Evolutionary conservation across 2,329 filamentous ascomycete species (phyloP), one percentile per base, ranked within the genome.

Genomic region (Coniochaeta sp.): DNA sequence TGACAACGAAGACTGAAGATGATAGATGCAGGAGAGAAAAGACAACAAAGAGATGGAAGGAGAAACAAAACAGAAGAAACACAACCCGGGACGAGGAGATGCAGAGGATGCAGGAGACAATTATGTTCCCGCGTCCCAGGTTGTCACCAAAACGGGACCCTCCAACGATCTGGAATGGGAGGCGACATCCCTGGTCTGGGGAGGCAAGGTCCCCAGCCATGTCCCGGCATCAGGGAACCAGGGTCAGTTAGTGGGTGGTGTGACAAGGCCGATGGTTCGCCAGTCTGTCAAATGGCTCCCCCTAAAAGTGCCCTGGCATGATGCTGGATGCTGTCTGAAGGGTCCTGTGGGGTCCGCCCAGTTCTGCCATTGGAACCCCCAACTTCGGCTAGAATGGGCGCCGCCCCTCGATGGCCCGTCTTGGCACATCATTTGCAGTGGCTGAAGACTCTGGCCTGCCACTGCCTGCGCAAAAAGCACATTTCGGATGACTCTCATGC

Each of bases 1-100:
- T n/a, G 34, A 38, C 47, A 24, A 52, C 26, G 24, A 52, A n/a
- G 24, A 28, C 24, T 52, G 47, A 28, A 17, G 22, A 52, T n/a
- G 47, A 36, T 22, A n/a, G 34, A 57, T 34, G 54, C 54, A 34
- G 31, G n/a, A 57, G 19, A 34, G 31, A 36, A 31, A 38, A 36
- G 31, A 36, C 12, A 22, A 26, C 50, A 55, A 55, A n/a, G 28
- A n/a, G 54, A 57, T 22, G 54, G 34, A 57, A 57, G 31, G 34
- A 57, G 54, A 34, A 57, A 57, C 54, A 57, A 57, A 57, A 57
- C 28, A 57, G 54, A 34, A 36, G 31, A 34, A 34, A 57, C 54
- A 57, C 54, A 38, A n/a, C 24, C 28, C 28, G 54, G 54, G 28
- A 57, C 31, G 17, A 31, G 34, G 28, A 57, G 17, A 31, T n/a